Conservation (phyloP, 2,329 filamentous ascomycete genomes). For the Cercospora citrullina region DNA sequence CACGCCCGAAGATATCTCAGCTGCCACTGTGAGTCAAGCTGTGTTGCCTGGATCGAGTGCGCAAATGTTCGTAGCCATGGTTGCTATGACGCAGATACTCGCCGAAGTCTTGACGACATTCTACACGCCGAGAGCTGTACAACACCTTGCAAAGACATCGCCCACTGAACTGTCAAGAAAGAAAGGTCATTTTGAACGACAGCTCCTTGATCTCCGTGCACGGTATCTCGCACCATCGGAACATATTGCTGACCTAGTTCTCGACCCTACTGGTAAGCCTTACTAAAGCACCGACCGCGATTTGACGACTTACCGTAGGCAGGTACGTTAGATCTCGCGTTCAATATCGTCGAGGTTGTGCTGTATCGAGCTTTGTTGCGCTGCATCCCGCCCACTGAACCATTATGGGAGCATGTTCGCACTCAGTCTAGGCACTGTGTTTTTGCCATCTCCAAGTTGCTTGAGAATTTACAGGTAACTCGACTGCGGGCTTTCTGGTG, state of each 20-base stretch:
- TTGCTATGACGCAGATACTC: conserved; percentile 28
- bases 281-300: neutral
- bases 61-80: conserved; percentile 30
- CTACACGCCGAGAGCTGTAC: conserved; percentile 26
- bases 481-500: conserved; percentile 31
- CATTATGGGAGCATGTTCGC: conserved; percentile 16
- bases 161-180: conserved; percentile 17
- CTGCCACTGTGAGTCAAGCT: conserved; percentile 22
- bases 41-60: conserved; percentile 21
- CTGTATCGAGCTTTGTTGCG: conserved; percentile 27
- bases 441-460: conserved; percentile 20
- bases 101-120: conserved; percentile 25
- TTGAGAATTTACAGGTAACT: conserved; percentile 28
- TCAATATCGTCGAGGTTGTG: conserved; percentile 25
- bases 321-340: conserved; percentile 28
- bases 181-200: conserved; percentile 24
- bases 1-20: conserved; percentile 21
- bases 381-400: conserved; percentile 16
- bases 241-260: conserved; percentile 20
- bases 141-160: conserved; percentile 14
- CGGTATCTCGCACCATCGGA: conserved; percentile 18
- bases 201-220: conserved; percentile 22
- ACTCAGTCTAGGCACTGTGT: conserved; percentile 21
- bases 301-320: neutral
- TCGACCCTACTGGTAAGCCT: conserved; percentile 27